phyloP scores from a whole-genome alignment of 1,284 basidiomycete species.

The Butyriboletus appendiculatus region DNA sequence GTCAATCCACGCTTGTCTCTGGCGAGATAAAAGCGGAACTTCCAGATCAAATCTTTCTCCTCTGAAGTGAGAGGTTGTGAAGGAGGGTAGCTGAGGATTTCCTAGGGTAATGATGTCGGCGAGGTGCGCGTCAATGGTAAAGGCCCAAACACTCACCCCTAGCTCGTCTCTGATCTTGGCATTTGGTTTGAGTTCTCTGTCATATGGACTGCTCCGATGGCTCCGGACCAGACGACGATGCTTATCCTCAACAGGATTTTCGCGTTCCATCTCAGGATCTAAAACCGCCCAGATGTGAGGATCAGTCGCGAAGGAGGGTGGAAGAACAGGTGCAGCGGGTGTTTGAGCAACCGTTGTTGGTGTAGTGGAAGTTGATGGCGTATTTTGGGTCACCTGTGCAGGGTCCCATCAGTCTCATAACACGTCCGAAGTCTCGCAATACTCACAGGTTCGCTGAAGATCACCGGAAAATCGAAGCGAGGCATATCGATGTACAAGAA shows the following conservation, averaged over 20 bases:
- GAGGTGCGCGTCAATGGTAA: background rate
- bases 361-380: conserved; percentile 41
- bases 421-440: background rate
- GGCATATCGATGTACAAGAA: conserved; percentile 96
- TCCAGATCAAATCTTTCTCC: conserved; percentile 98
- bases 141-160: conserved; percentile 53
- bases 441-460: conserved; percentile 86
- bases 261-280: conserved; percentile 87
- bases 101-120: conserved; percentile 45
- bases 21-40: conserved; percentile 96
- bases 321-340: conserved; percentile 47
- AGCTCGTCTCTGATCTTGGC: conserved; percentile 94
- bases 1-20: conserved; percentile 91
- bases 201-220: conserved; percentile 92
- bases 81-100: conserved; percentile 90
- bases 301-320: conserved; percentile 56
- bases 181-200: conserved; percentile 95
- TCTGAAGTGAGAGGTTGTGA: conserved; percentile 86
- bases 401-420: conserved; percentile 5
- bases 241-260: conserved; percentile 98
- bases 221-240: conserved; percentile 93
- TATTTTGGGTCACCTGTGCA: conserved; percentile 37
- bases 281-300: conserved; percentile 84
- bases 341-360: conserved; percentile 40
- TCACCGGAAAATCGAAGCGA: conserved; percentile 97